Evolutionary conservation across 768 basidiomycete genomes (phyloP).

Genomic region (Pisolithus orientalis): DNA sequence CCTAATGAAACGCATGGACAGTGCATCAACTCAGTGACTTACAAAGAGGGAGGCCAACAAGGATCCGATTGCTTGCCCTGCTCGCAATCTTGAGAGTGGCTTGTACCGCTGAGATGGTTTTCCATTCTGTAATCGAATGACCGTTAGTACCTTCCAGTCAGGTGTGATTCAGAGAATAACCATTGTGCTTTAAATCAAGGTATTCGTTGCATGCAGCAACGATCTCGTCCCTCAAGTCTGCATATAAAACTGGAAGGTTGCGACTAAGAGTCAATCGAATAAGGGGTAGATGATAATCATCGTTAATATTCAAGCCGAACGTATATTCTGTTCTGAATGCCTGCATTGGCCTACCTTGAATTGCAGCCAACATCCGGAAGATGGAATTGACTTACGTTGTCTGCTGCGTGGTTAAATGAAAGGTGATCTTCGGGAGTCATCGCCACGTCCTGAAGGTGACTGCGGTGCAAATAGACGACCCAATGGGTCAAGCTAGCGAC

Average conservation of each 20-base stretch:
- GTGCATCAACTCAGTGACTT: not conserved
- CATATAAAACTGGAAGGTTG: not conserved
- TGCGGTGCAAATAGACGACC: not conserved
- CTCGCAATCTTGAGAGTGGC: not conserved
- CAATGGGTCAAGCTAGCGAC: not conserved
- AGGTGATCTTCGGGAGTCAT: not conserved
- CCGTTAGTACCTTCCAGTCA: no score
- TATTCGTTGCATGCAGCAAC: not conserved
- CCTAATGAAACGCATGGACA: not conserved
- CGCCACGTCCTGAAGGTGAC: not conserved
- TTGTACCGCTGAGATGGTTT: not conserved
- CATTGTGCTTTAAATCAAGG: not conserved
- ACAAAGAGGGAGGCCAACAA: slow-evolving; percentile 1
- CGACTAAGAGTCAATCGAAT: not conserved
- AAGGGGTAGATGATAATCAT: not conserved
- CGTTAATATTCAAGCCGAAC: not conserved
- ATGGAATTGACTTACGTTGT: not conserved
- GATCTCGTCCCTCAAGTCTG: not conserved
- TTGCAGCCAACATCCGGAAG: not conserved
- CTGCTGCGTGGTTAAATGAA: not conserved
- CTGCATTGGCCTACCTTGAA: not conserved
- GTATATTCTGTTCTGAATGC: not conserved
- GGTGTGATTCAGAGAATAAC: not conserved
- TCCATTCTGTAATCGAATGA: not conserved
- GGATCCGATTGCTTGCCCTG: not conserved